Conservation (phyloP, 2,329 filamentous ascomycete genomes). For the Pestalotiopsis sp. region DNA sequence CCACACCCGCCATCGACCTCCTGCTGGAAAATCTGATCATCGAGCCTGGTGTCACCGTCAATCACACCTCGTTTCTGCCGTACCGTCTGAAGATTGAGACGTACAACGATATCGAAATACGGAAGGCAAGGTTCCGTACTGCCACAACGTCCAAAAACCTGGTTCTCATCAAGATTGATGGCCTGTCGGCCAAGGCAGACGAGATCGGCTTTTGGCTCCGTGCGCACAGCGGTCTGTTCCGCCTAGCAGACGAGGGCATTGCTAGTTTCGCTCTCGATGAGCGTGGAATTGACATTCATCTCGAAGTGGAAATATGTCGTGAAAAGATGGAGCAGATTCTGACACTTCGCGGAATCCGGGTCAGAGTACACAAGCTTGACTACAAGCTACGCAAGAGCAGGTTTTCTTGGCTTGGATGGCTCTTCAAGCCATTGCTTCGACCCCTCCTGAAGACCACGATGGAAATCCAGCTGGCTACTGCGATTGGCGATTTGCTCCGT, state of each 20-base stretch:
- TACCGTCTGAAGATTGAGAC: conserved; percentile 81
- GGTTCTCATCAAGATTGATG: conserved; percentile 78
- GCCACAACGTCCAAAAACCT: conserved; percentile 68
- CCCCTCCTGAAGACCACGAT: conserved; percentile 75
- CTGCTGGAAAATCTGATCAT: conserved; percentile 89
- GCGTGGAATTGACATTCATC: conserved; percentile 80
- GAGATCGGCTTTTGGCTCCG: conserved; percentile 91
- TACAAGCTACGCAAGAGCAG: conserved; percentile 77
- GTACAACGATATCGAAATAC: conserved; percentile 83
- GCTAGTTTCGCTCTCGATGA: conserved; percentile 85
- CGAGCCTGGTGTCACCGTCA: conserved; percentile 83
- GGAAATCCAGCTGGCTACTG: conserved; percentile 75
- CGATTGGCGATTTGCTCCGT: conserved; percentile 71
- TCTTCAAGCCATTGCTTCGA: conserved; percentile 81
- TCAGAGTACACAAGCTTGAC: conserved; percentile 84
- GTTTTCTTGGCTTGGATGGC: conserved; percentile 77
- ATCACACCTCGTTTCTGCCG: conserved; percentile 86
- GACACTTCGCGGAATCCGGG: conserved; percentile 73
- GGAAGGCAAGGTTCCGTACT: conserved; percentile 74
- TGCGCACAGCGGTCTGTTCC: conserved; percentile 74
- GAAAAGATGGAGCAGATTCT: conserved; percentile 81
- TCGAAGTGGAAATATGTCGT: conserved; percentile 82
- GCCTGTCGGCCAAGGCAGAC: conserved; percentile 80
- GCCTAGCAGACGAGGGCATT: conserved; percentile 80
- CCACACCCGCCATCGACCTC: conserved; percentile 80